A percentile compares a stretch with the other conserved stretches of the same genome.
Conservation (phyloP, 495 filamentous ascomycete species). For the Neurospora terricola region DNA sequence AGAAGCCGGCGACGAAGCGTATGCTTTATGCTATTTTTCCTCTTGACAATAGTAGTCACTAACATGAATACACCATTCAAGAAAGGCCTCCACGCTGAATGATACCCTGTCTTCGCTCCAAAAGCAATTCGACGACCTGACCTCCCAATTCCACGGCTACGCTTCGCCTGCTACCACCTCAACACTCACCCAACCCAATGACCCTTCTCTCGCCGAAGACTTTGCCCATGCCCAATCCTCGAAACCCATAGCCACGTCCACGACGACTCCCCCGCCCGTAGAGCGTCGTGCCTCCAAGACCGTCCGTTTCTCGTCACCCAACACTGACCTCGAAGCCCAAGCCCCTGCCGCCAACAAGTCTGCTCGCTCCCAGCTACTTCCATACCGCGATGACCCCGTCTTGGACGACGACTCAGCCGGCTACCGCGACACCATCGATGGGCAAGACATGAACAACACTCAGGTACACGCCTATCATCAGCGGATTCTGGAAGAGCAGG, state of each 20-base stretch:
- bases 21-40: constrained; percentile 9
- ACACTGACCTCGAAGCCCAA: constrained; percentile 38
- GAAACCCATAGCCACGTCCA: constrained; percentile 32
- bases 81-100: constrained; percentile 34
- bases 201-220: constrained; percentile 53
- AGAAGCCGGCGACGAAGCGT: constrained; percentile 50
- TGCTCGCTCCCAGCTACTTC: constrained; percentile 47
- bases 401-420: constrained; percentile 35
- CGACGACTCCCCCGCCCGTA: constrained; percentile 24
- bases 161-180: constrained; percentile 36
- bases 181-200: constrained; percentile 52
- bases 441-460: constrained; percentile 52
- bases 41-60: not conserved
- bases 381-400: constrained; percentile 42
- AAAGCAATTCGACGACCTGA: constrained; percentile 49
- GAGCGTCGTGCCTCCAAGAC: constrained; percentile 53
- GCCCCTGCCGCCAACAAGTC: constrained; percentile 34
- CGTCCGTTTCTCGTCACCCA: constrained; percentile 63
- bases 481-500: constrained; percentile 72
- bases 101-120: constrained; percentile 43
- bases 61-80: constrained; percentile 18
- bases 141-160: constrained; percentile 51
- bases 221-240: constrained; percentile 50
- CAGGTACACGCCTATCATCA: constrained; percentile 82
- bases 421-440: constrained; percentile 37